A percentile compares a stretch with the other conserved stretches of the same genome.
These are phyloP conservation scores for Logfia minima DNA, from an alignment of 129 eudicot genomes.

Conservation along the genomic window DNA sequence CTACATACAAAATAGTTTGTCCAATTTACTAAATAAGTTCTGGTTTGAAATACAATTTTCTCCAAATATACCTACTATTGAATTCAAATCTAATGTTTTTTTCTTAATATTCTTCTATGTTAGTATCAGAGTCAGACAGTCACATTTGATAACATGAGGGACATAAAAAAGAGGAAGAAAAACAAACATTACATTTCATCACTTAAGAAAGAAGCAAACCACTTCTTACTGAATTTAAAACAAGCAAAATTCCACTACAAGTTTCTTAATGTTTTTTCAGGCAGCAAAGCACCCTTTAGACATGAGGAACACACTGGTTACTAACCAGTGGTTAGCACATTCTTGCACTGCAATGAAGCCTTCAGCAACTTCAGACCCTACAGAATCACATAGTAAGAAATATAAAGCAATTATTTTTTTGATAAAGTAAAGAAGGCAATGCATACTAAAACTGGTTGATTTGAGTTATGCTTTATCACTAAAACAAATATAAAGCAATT, in stretches of 20 bases:
- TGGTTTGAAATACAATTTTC: too few relatives aligned
- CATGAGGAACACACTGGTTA: conserved; percentile 32
- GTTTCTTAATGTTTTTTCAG: background rate
- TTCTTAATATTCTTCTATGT: too few relatives aligned
- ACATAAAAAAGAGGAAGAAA: background rate
- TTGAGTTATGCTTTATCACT: background rate
- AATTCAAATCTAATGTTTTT: too few relatives aligned
- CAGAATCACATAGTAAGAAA: background rate
- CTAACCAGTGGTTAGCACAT: conserved; percentile 36
- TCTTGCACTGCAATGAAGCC: conserved; percentile 29
- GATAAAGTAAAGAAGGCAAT: background rate
- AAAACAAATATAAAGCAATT: background rate
- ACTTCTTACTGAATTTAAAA: background rate
- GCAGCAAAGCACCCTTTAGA: background rate
- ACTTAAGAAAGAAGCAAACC: conserved; percentile 7
- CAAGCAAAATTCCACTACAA: background rate
- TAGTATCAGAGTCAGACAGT: too few relatives aligned
- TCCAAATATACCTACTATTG: too few relatives aligned
- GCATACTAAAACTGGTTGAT: background rate
- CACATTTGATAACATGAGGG: background rate
- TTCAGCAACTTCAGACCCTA: conserved; percentile 42
- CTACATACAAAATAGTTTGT: too few relatives aligned
- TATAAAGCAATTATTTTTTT: background rate
- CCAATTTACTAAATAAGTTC: too few relatives aligned
- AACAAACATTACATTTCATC: background rate